Evolutionary conservation across 1,139 yeast species (phyloP).

Genomic region (Debaryomycetaceae sp.): DNA sequence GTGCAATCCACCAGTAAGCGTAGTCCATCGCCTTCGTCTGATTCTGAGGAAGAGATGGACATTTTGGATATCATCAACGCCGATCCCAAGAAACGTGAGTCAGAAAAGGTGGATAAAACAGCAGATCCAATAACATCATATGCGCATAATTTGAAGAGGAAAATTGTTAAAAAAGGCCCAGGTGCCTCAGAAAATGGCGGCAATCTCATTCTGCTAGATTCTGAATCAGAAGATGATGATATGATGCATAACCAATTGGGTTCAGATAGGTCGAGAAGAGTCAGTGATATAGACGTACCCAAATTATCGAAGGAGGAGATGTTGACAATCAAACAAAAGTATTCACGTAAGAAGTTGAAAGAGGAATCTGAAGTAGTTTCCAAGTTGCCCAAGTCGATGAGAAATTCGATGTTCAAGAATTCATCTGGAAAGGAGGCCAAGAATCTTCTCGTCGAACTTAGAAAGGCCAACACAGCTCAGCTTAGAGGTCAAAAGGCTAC

Average conservation of each 20-base stretch:
- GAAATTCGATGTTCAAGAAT: slow-evolving; percentile 7
- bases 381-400: slow-evolving; percentile 11
- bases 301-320: slow-evolving; percentile 35
- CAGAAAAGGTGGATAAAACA: slow-evolving; percentile 2
- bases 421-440: slow-evolving; percentile 8
- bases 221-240: slow-evolving; percentile 14
- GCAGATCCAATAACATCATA: slow-evolving; percentile 36
- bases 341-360: slow-evolving; percentile 20
- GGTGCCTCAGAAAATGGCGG: slow-evolving; percentile 21
- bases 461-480: slow-evolving; percentile 35
- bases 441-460: slow-evolving; percentile 24
- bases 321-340: slow-evolving; percentile 34
- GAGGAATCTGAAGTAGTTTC: slow-evolving; percentile 3
- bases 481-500: slow-evolving; percentile 21
- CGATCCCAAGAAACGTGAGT: slow-evolving; percentile 7
- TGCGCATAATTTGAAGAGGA: slow-evolving; percentile 29
- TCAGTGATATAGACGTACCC: slow-evolving; percentile 20
- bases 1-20: slow-evolving; percentile 13
- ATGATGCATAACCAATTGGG: neutral
- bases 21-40: slow-evolving; percentile 3
- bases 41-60: slow-evolving; percentile 15
- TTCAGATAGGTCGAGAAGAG: slow-evolving; percentile 5
- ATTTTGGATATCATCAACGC: slow-evolving; percentile 14
- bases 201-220: slow-evolving; percentile 22
- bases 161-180: slow-evolving; percentile 9